These are phyloP conservation scores for Neurospora intermedia DNA, from an alignment of 495 filamentous ascomycete species.

Conservation along the genomic window DNA sequence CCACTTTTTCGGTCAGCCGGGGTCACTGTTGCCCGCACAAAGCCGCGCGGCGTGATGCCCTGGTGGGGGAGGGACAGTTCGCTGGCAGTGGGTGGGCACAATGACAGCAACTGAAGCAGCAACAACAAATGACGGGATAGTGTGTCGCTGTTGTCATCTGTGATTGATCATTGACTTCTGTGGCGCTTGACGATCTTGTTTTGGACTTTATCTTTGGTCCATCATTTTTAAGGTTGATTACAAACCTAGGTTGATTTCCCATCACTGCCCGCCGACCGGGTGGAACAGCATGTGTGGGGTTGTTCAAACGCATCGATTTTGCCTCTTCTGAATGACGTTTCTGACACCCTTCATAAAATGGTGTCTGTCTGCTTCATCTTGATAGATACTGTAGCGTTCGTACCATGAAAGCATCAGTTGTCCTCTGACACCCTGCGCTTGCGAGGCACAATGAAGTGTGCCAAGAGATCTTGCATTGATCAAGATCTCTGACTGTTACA, in stretches of 20 bases:
- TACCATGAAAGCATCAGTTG: neutral
- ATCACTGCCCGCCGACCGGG: neutral
- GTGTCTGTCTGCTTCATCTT: neutral
- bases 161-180: neutral
- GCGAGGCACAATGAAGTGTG: neutral
- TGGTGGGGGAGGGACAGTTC: neutral
- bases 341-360: neutral
- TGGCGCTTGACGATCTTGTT: neutral
- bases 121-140: too few species aligned
- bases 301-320: neutral
- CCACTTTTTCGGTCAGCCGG: neutral
- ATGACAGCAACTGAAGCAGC: too few species aligned
- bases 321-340: neutral
- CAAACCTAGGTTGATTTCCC: neutral
- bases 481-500: neutral
- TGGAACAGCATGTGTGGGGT: neutral
- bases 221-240: neutral
- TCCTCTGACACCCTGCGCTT: neutral
- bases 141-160: neutral
- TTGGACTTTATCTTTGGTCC: neutral
- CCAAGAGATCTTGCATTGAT: neutral
- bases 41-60: neutral
- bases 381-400: neutral
- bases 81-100: neutral
- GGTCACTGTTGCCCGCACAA: too few species aligned